phyloP scores from a whole-genome alignment of 805 yeast genomes.

The Starmerella vaccinii region DNA sequence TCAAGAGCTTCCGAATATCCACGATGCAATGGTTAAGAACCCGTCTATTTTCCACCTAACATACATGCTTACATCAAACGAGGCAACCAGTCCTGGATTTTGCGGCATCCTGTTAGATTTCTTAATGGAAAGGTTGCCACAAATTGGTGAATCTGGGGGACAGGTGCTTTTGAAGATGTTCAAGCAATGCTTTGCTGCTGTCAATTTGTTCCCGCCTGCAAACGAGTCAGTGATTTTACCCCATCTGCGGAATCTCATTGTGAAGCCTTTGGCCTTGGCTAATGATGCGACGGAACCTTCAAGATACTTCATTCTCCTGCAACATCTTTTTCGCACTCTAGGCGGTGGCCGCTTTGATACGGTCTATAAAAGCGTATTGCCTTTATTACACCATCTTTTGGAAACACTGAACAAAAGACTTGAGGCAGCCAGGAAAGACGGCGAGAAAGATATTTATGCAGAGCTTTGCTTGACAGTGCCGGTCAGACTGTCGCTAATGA shows the following conservation, averaged over 20 bases:
- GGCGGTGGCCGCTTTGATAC: slow-evolving; percentile 96
- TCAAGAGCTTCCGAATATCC: slow-evolving; percentile 65
- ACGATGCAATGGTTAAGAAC: slow-evolving; percentile 68
- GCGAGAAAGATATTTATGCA: slow-evolving; percentile 87
- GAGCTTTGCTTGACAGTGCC: slow-evolving; percentile 94
- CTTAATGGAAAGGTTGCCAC: slow-evolving; percentile 61
- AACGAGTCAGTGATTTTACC: slow-evolving; percentile 85
- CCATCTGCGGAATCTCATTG: slow-evolving; percentile 70
- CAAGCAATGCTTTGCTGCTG: slow-evolving; percentile 92
- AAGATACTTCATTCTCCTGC: slow-evolving; percentile 74
- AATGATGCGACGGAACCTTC: slow-evolving; percentile 85
- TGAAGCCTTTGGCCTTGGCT: slow-evolving; percentile 66
- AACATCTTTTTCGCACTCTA: slow-evolving; percentile 84
- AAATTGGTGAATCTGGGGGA: slow-evolving; percentile 65
- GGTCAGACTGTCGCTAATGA: slow-evolving; percentile 82
- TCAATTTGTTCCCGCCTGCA: slow-evolving; percentile 70
- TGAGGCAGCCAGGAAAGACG: slow-evolving; percentile 71
- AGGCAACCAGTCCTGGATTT: slow-evolving; percentile 85
- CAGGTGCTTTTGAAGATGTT: slow-evolving; percentile 76
- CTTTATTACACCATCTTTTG: slow-evolving; percentile 72
- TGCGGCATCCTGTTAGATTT: slow-evolving; percentile 74
- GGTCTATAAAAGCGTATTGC: slow-evolving; percentile 84
- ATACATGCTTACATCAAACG: slow-evolving; percentile 87
- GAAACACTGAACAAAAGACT: slow-evolving; percentile 79
- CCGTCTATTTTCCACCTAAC: slow-evolving; percentile 84